phyloP scores from a whole-genome alignment of 306 rosid species.

The Sophora flavescens region DNA sequence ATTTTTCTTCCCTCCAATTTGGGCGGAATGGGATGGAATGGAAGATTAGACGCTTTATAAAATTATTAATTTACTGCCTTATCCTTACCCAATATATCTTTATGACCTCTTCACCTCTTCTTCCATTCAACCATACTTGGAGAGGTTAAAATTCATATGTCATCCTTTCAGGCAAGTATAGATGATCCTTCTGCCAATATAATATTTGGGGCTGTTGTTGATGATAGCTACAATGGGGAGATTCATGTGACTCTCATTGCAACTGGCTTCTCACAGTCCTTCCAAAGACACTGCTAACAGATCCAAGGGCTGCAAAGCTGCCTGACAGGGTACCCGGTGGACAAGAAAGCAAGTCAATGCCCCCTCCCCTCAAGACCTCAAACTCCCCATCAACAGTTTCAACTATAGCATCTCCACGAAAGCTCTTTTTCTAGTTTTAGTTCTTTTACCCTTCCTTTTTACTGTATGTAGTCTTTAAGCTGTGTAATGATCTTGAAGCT shows the following conservation, averaged over 20 bases:
- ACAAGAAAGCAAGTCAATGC: conserved; percentile 66
- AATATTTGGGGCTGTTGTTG: conserved; percentile 94
- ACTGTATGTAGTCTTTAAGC: background rate
- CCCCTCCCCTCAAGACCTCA: conserved; percentile 57
- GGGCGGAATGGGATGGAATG: too few species aligned
- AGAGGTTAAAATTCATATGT: conserved; percentile 16
- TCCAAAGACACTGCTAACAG: conserved; percentile 86
- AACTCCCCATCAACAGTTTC: conserved; percentile 54
- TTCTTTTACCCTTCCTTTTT: background rate
- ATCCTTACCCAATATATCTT: too few species aligned
- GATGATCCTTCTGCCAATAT: conserved; percentile 98
- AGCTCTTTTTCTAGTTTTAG: conserved; percentile 72
- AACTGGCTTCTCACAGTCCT: conserved; percentile 93
- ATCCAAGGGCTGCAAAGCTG: conserved; percentile 85
- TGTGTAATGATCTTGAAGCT: conserved; percentile 59
- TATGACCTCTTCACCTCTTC: too few species aligned
- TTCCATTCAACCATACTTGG: background rate
- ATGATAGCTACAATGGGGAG: conserved; percentile 91
- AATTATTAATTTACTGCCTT: too few species aligned
- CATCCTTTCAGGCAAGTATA: conserved; percentile 79
- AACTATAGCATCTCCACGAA: conserved; percentile 65
- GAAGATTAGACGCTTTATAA: too few species aligned
- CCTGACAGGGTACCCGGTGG: conserved; percentile 59
- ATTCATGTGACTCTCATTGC: conserved; percentile 94
- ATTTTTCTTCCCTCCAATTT: too few species aligned